Conservation (phyloP, 345 rosid genomes). For the Kernera saxatilis region DNA sequence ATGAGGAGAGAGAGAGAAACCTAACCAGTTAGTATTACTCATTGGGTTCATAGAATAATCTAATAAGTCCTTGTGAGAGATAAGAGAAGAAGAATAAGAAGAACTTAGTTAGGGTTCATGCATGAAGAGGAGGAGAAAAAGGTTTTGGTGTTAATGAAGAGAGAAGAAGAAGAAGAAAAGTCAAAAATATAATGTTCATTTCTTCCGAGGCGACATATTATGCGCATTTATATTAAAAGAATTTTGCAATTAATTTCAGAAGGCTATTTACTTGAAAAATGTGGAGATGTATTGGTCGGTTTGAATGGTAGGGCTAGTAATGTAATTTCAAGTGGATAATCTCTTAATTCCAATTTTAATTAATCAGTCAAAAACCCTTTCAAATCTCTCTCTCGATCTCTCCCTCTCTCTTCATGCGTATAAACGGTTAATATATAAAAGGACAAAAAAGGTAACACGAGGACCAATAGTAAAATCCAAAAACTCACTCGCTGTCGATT, state of each 20-base stretch:
- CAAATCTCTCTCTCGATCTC: neutral
- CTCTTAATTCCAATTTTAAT: neutral
- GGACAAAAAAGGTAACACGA: conserved; percentile 5
- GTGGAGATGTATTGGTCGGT: conserved; percentile 37
- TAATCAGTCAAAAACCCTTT: neutral
- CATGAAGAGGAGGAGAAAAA: conserved; percentile 31
- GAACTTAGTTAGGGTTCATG: conserved; percentile 34
- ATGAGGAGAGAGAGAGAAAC: conserved; percentile 74
- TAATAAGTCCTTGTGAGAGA: neutral
- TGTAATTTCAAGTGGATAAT: neutral
- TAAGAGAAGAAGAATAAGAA: neutral
- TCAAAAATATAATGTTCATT: conserved; percentile 27
- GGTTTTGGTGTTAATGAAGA: conserved; percentile 25
- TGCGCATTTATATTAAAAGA: conserved; percentile 22
- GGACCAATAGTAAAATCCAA: conserved; percentile 25
- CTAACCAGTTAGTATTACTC: conserved; percentile 62
- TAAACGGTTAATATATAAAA: neutral
- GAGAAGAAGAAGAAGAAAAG: conserved; percentile 34
- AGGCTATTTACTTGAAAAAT: conserved; percentile 16
- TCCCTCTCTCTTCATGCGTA: neutral
- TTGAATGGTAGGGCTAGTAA: conserved; percentile 17
- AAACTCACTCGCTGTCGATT: conserved; percentile 22
- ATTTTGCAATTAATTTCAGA: neutral
- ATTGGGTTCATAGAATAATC: conserved; percentile 22
- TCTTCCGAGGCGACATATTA: conserved; percentile 27